Conservation (phyloP, 352 stramenopile genomes). For the Pythium utonaiense region DNA sequence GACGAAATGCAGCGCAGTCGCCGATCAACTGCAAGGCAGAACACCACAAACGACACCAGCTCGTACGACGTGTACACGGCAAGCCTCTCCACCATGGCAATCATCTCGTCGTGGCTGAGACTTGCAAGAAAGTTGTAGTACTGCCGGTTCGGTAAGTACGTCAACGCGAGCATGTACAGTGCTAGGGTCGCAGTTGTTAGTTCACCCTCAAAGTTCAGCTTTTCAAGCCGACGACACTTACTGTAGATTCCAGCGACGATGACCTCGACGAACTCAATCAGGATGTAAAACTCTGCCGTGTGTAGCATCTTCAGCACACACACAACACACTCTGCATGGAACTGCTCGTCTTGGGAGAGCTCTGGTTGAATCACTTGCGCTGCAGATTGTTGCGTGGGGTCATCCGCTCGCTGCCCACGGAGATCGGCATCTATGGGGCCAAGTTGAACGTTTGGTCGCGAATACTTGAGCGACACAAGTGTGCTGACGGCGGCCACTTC, state of each 20-base stretch:
- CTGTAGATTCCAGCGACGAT: conserved; percentile 19
- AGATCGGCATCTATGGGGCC: too few species aligned
- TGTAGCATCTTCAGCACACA: conserved; percentile 2
- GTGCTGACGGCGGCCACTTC: too few species aligned
- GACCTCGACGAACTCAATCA: conserved; percentile 20
- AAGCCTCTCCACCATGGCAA: neutral
- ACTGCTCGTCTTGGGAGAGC: neutral
- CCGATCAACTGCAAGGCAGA: neutral
- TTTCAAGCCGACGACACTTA: conserved; percentile 2
- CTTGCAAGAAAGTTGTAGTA: neutral
- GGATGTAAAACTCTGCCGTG: conserved; percentile 15
- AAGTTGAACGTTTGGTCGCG: too few species aligned
- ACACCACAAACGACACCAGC: neutral
- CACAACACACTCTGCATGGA: neutral
- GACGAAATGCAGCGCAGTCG: neutral
- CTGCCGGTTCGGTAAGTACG: neutral
- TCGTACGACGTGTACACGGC: neutral
- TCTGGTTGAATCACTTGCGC: neutral
- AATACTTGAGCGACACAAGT: too few species aligned
- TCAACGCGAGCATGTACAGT: neutral
- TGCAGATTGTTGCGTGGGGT: too few species aligned
- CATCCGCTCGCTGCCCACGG: too few species aligned
- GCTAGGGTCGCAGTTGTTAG: neutral
- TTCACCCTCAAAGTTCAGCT: too few species aligned
- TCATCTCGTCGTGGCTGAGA: neutral